Conservation (phyloP, 352 stramenopile genomes). For the Phytopythium chamaehyphon region DNA sequence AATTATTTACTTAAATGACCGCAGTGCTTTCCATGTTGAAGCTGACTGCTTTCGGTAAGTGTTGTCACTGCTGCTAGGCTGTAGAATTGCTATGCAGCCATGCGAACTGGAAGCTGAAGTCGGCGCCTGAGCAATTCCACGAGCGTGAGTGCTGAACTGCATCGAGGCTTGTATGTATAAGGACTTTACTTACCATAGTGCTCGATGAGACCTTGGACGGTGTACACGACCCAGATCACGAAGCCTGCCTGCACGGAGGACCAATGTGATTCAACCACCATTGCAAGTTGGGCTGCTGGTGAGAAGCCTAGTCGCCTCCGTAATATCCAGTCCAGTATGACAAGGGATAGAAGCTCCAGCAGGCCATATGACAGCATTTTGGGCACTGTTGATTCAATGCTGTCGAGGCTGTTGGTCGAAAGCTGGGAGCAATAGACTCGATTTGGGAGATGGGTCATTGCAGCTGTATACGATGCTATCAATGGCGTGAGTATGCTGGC, state of each 20-base stretch:
- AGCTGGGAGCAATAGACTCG: slow-evolving; percentile 28
- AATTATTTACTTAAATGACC: no score
- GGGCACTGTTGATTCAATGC: slow-evolving; percentile 2
- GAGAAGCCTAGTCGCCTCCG: slow-evolving; percentile 17
- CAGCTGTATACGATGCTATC: background rate
- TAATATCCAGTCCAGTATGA: slow-evolving; percentile 15
- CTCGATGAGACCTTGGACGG: slow-evolving; percentile 16
- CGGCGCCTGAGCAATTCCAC: background rate
- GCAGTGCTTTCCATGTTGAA: no score
- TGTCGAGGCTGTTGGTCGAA: slow-evolving; percentile 2
- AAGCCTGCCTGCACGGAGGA: slow-evolving; percentile 11
- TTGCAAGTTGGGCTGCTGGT: slow-evolving; percentile 13
- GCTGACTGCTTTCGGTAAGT: no score
- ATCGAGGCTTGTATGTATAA: background rate
- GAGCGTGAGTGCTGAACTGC: no score
- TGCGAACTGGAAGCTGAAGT: background rate
- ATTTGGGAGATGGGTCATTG: slow-evolving; percentile 26
- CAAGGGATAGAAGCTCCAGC: slow-evolving; percentile 9
- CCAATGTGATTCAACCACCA: slow-evolving; percentile 24
- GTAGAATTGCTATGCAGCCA: background rate
- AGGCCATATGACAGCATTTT: slow-evolving; percentile 14
- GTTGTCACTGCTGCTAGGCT: no score
- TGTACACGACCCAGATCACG: slow-evolving; percentile 21
- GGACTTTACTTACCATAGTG: slow-evolving; percentile 9
- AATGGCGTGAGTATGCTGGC: no score